Evolutionary conservation across 2,329 filamentous ascomycete species (phyloP).

Genomic region (Botrytis fragariae): DNA sequence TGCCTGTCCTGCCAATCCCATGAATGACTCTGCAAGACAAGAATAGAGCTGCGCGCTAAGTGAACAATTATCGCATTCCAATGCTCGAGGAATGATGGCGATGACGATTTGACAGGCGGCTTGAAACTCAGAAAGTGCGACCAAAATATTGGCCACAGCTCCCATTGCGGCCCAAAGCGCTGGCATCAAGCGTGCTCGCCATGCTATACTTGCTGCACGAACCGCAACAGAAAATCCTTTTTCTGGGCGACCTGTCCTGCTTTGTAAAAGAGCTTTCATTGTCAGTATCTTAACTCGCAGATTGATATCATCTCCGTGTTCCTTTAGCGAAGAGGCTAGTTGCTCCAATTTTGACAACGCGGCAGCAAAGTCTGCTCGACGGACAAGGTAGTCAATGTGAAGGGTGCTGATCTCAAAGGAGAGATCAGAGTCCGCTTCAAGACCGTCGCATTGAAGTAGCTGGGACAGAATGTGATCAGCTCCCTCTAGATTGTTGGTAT

Average conservation of each 20-base stretch:
- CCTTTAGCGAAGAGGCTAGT: constrained; percentile 49
- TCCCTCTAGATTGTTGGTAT: constrained; percentile 54
- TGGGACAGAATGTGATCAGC: constrained; percentile 57
- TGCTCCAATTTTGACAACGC: constrained; percentile 56
- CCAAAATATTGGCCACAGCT: constrained; percentile 55
- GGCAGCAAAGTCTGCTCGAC: constrained; percentile 49
- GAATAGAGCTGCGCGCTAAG: constrained; percentile 58
- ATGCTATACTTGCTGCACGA: constrained; percentile 61
- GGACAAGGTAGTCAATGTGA: constrained; percentile 57
- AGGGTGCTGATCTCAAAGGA: constrained; percentile 56
- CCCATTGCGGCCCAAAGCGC: constrained; percentile 60
- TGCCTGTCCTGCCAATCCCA: constrained; percentile 58
- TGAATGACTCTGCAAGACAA: constrained; percentile 60
- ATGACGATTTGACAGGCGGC: constrained; percentile 56
- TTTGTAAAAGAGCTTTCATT: constrained; percentile 59
- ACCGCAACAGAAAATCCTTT: constrained; percentile 65
- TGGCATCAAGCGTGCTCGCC: constrained; percentile 56
- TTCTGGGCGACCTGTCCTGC: constrained; percentile 57
- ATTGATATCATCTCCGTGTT: constrained; percentile 58
- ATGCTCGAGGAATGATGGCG: constrained; percentile 61
- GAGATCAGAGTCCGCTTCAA: constrained; percentile 56
- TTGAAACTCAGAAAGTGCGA: constrained; percentile 58
- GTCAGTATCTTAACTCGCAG: constrained; percentile 60
- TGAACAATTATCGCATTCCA: constrained; percentile 57
- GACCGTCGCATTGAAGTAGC: constrained; percentile 44